A percentile compares a stretch with the other conserved stretches of the same genome.
Conservation (phyloP, 208 protist genomes). For the Acanthamoeba sp. region DNA sequence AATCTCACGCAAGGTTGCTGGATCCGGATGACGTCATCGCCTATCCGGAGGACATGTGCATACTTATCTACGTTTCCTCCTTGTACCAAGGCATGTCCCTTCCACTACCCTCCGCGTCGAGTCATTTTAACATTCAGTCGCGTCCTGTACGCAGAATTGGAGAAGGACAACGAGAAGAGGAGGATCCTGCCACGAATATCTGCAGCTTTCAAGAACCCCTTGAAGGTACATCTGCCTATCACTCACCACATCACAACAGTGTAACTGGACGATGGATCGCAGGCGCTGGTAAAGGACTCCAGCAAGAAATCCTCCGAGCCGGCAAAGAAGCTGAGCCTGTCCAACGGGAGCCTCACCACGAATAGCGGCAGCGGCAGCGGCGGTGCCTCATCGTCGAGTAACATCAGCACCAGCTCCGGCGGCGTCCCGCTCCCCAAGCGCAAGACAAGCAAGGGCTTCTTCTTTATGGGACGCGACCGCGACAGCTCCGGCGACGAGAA, state of each 20-base stretch:
- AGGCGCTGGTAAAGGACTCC: neutral
- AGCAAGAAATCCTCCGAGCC: neutral
- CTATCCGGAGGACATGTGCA: slow-evolving; percentile 42
- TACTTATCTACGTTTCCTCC: slow-evolving; percentile 60
- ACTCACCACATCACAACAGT: neutral
- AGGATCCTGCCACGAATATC: neutral
- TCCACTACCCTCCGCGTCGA: neutral
- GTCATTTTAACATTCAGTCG: too few species aligned
- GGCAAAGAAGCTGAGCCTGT: neutral
- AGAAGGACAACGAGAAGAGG: slow-evolving; percentile 58
- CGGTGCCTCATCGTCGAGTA: neutral
- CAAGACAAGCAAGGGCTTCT: slow-evolving; percentile 6
- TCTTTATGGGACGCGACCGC: slow-evolving; percentile 30
- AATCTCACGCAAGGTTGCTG: neutral
- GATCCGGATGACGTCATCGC: slow-evolving; percentile 42
- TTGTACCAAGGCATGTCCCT: slow-evolving; percentile 28
- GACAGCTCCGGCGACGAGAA: slow-evolving; percentile 8
- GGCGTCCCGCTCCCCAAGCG: neutral
- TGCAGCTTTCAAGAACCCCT: slow-evolving; percentile 2
- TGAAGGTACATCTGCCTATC: neutral
- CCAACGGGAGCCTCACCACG: neutral
- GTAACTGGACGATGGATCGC: neutral
- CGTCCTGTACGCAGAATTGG: slow-evolving; percentile 24
- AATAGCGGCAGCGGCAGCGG: neutral
- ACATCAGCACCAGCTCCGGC: neutral